A percentile compares a stretch with the other conserved stretches of the same genome.
Conservation (phyloP, 768 basidiomycete species). For the Paxillus rubicundulus region DNA sequence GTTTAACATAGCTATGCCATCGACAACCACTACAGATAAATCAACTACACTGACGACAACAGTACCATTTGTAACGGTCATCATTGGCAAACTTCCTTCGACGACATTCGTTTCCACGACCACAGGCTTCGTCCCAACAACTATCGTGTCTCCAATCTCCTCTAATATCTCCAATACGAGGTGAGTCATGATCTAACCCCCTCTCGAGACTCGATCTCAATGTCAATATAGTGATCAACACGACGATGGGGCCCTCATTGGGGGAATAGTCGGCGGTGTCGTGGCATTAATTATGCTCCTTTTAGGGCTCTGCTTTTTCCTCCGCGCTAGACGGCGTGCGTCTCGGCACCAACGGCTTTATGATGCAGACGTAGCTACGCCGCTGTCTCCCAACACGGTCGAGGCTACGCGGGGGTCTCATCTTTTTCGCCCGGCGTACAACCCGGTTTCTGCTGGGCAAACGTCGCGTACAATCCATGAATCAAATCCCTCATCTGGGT, state of each 20-base stretch:
- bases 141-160: neutral
- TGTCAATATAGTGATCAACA: neutral
- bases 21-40: neutral
- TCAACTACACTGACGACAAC: neutral
- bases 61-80: neutral
- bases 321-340: neutral
- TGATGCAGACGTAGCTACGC: neutral
- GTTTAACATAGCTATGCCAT: neutral
- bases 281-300: neutral
- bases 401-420: neutral
- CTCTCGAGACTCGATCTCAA: neutral
- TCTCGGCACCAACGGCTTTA: neutral
- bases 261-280: constrained; percentile 4
- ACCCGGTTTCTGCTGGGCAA: neutral
- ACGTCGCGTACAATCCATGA: neutral
- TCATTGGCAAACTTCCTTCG: neutral
- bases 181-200: neutral
- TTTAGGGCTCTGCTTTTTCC: neutral
- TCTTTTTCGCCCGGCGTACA: neutral
- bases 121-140: too few relatives aligned
- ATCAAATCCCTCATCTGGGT: neutral
- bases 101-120: neutral
- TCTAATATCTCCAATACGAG: neutral
- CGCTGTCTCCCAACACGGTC: neutral
- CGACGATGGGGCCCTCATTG: constrained; percentile 2